phyloP scores from a whole-genome alignment of 306 rosid genomes.

The Ormosia semicastrata region DNA sequence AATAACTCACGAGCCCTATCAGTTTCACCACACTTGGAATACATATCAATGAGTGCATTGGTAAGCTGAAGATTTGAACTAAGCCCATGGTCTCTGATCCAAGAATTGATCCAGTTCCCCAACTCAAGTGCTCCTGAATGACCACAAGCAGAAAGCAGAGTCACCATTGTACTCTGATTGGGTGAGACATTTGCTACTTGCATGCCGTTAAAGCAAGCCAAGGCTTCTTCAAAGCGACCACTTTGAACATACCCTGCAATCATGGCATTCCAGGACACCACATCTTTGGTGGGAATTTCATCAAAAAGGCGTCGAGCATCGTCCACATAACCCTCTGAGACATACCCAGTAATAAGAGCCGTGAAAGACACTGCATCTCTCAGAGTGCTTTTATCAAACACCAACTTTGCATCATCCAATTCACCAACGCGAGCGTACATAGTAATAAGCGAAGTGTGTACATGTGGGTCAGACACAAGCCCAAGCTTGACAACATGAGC shows the following conservation, averaged over 20 bases:
- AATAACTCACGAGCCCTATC: constrained; percentile 60
- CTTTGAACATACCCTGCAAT: constrained; percentile 71
- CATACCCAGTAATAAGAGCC: constrained; percentile 66
- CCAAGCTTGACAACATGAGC: constrained; percentile 61
- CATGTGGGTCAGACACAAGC: constrained; percentile 48
- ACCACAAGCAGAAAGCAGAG: constrained; percentile 72
- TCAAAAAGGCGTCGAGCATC: constrained; percentile 62
- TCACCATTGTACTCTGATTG: constrained; percentile 60
- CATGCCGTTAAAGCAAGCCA: constrained; percentile 60
- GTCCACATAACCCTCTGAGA: constrained; percentile 51
- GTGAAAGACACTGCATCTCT: constrained; percentile 75
- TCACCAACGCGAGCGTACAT: constrained; percentile 61
- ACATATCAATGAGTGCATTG: constrained; percentile 77
- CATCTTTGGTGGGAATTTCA: constrained; percentile 58
- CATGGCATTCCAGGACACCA: constrained; percentile 91
- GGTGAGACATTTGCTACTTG: constrained; percentile 40
- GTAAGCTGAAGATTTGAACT: constrained; percentile 52
- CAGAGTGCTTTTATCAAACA: constrained; percentile 59
- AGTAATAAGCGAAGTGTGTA: constrained; percentile 62
- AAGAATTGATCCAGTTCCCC: constrained; percentile 62
- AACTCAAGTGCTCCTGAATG: constrained; percentile 48
- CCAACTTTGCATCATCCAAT: constrained; percentile 48
- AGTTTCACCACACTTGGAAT: constrained; percentile 67
- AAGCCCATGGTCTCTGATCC: constrained; percentile 56
- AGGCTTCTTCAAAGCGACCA: constrained; percentile 54